Conservation (phyloP, 768 basidiomycete species). For the Tricholoma furcatifolium region DNA sequence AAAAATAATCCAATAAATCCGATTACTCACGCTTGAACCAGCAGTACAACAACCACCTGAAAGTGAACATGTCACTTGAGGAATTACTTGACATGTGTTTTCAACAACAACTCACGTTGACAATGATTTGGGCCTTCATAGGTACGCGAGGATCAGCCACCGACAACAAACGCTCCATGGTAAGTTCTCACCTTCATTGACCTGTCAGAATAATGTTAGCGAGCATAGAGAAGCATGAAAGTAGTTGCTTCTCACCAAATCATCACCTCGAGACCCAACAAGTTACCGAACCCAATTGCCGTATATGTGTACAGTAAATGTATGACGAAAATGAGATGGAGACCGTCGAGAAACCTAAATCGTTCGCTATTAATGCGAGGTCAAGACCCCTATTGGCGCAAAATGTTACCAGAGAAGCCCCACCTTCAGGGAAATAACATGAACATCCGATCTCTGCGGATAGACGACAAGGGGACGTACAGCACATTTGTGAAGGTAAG, state of each 20-base stretch:
- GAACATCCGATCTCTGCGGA: neutral
- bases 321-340: conserved; percentile 26
- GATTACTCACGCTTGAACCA: conserved; percentile 40
- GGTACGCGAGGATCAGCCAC: conserved; percentile 1
- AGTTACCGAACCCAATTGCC: conserved; percentile 23
- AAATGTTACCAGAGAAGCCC: conserved; percentile 30
- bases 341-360: conserved; percentile 24
- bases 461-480: conserved; percentile 20
- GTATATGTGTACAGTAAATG: conserved; percentile 28
- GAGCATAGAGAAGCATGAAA: neutral
- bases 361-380: neutral
- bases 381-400: neutral
- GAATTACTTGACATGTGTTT: neutral
- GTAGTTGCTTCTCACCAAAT: conserved; percentile 3
- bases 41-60: conserved; percentile 39
- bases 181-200: conserved; percentile 22
- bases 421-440: conserved; percentile 22
- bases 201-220: conserved; percentile 9
- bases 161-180: neutral
- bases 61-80: neutral
- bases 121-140: conserved; percentile 38
- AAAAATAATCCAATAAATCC: neutral
- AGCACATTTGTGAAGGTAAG: conserved; percentile 32
- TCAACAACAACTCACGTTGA: conserved; percentile 33
- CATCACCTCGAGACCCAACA: conserved; percentile 13